Evolutionary conservation across 2,329 filamentous ascomycete genomes (phyloP).

Genomic region (Ceratocystis albifundus): DNA sequence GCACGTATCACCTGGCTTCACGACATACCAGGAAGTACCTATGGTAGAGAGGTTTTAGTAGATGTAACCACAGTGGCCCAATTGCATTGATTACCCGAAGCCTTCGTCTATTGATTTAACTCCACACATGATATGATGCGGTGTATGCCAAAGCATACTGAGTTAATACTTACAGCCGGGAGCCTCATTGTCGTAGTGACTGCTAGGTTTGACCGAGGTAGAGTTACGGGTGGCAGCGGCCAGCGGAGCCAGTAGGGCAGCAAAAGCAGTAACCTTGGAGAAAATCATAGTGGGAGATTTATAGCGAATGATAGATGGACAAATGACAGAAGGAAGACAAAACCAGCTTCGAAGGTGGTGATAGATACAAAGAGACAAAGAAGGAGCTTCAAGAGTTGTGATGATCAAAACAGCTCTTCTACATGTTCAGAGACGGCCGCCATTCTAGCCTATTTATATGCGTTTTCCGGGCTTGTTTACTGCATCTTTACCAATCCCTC

Average conservation of each 20-base stretch:
- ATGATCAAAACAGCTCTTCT: neutral
- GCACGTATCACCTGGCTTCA: constrained; percentile 21
- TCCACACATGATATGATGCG: too few relatives aligned
- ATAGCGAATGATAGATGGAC: neutral
- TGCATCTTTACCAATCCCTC: too few relatives aligned
- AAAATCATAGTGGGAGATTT: constrained; percentile 16
- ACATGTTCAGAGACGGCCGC: too few relatives aligned
- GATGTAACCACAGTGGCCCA: neutral
- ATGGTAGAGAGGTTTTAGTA: neutral
- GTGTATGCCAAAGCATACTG: too few relatives aligned
- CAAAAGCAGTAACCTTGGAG: neutral
- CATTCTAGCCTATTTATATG: too few relatives aligned
- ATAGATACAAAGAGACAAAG: too few relatives aligned
- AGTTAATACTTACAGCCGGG: neutral
- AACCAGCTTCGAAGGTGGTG: neutral
- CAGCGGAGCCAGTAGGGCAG: neutral
- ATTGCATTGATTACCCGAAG: too few relatives aligned
- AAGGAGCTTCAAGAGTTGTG: neutral
- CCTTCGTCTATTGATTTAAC: too few relatives aligned
- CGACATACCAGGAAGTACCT: constrained; percentile 21
- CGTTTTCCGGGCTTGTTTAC: too few relatives aligned
- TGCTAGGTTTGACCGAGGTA: constrained; percentile 12
- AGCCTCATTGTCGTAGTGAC: neutral
- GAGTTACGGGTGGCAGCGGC: constrained; percentile 6
- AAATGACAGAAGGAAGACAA: neutral